Evolutionary conservation across 306 rosid species (phyloP).

Genomic region (Gastrolobium villosum): DNA sequence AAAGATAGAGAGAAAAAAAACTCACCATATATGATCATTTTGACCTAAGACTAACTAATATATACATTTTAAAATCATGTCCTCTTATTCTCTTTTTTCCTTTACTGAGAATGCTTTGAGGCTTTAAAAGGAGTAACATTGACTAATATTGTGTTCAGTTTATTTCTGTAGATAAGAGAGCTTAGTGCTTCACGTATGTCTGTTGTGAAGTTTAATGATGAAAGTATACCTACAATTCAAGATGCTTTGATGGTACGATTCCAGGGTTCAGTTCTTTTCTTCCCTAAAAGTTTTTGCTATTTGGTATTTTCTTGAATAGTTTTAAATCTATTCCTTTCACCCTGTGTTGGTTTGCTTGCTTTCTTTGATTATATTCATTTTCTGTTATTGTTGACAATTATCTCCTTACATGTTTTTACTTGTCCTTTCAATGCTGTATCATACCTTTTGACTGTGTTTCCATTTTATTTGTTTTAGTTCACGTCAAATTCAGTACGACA

Average conservation of each 20-base stretch:
- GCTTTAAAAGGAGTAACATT: constrained; percentile 42
- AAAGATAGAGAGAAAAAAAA: not conserved
- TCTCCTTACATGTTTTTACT: constrained; percentile 3
- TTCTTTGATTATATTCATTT: constrained; percentile 11
- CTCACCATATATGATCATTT: not conserved
- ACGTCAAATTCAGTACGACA: constrained; percentile 71
- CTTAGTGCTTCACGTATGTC: constrained; percentile 56
- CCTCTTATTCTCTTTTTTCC: not conserved
- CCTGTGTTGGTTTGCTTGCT: constrained; percentile 16
- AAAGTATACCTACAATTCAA: constrained; percentile 71
- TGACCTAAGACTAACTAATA: constrained; percentile 13
- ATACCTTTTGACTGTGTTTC: constrained; percentile 41
- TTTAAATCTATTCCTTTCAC: constrained; percentile 4
- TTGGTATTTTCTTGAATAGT: not conserved
- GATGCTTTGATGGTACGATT: constrained; percentile 77
- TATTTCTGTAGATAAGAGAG: constrained; percentile 74
- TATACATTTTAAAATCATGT: constrained; percentile 19
- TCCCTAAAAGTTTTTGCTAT: constrained; percentile 7
- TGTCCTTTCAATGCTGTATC: not conserved
- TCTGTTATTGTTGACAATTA: constrained; percentile 22
- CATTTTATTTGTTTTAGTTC: constrained; percentile 55
- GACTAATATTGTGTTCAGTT: constrained; percentile 53
- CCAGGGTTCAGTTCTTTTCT: constrained; percentile 23
- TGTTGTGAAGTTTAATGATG: constrained; percentile 56
- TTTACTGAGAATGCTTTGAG: not conserved